Base-by-base conservation (phyloP, 306 rosid species). In the Amphicarpaea edgeworthii region DNA sequence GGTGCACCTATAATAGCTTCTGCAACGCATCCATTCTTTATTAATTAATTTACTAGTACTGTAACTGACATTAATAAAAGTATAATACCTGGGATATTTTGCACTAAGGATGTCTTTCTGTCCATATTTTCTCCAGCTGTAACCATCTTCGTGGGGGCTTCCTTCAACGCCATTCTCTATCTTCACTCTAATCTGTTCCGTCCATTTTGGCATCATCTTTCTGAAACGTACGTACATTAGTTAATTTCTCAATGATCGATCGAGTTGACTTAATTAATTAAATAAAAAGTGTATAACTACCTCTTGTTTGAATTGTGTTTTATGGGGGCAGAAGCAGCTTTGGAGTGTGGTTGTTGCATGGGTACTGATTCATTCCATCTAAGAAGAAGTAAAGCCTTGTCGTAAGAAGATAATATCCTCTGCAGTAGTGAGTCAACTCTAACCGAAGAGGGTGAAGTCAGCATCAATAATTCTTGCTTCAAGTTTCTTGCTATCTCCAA, bases 71-170 rank as follows among this genome's bases (percentile, higher is more conserved):
- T n/a, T n/a, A n/a, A n/a, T n/a, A n/a, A n/a, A n/a, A n/a, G n/a
- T n/a, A n/a, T n/a, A n/a, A n/a, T n/a, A n/a, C 98, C 98, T 90
- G 3, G 95, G 96, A 83, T 85, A 77, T 81, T 85, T 90, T 68
- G 96, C 81, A 63, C 93, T 90, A 1, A 93, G 90, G 75, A 93
- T 93, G 77, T 93, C 93, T 74, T 93, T 93, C 76, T 93, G 98
- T 51, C 98, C 98, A 34, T 93, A 93, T 81, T 93, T 93, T 89
- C 98, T 89, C 98, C 98, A 93, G 79, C 82, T 82, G 53, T 70
- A 86, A 62, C 96, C 98, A 62, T 93, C 98, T 20, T 85, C 89
- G 0, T 77, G 86, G 50, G 95, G 79, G n/a, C n/a, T n/a, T 41
- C 91, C 93, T 79, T 90, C 98, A 30, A 87, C 46, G 51, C 90